Conservation (phyloP, 345 rosid genomes). For the sweet orange (Citrus sinensis) region DVS_A1.0 CM039167.1:3585001-3585500, state of each 20-base stretch:
- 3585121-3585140: slow-evolving; percentile 72
- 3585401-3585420: not conserved
- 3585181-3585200: too few relatives aligned
- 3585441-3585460: slow-evolving; percentile 1
- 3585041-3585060: slow-evolving; percentile 71
- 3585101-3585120: slow-evolving; percentile 65
- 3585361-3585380: not conserved
- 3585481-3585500: not conserved
- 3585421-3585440: not conserved
- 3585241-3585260: not conserved
- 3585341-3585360: not conserved
- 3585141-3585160: slow-evolving; percentile 57
- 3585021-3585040: too few relatives aligned
- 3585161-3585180: slow-evolving; percentile 11
- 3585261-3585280: not conserved
- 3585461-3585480: not conserved
- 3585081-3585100: slow-evolving; percentile 77
- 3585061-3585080: slow-evolving; percentile 72
- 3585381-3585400: not conserved
- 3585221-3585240: not conserved
- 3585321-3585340: not conserved
- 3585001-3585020: not conserved
- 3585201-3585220: too few relatives aligned
- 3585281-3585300: not conserved
- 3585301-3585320: not conserved